phyloP scores from a whole-genome alignment of 1,284 basidiomycete genomes.

The Puccinia hordei region DNA sequence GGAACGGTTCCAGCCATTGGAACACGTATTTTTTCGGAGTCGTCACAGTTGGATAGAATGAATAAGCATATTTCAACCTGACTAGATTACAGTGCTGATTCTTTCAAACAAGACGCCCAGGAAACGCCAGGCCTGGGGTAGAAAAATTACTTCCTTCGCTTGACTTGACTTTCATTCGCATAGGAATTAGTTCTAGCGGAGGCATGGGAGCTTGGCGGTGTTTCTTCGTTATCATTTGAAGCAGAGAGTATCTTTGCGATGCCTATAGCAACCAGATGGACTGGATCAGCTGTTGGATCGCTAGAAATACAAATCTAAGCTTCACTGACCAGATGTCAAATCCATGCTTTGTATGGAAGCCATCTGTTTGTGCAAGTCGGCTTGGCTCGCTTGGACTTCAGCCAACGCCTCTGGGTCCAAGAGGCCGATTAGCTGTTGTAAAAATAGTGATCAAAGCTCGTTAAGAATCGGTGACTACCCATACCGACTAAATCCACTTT shows the following conservation, averaged over 20 bases:
- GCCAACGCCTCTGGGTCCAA: constrained; percentile 40
- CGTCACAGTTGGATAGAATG: not conserved
- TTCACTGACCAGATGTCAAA: constrained; percentile 23
- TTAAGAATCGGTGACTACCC: not conserved
- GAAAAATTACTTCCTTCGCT: constrained; percentile 25
- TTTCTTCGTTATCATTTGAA: not conserved
- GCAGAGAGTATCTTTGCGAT: constrained; percentile 30
- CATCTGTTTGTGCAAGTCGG: constrained; percentile 44
- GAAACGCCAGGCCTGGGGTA: not conserved
- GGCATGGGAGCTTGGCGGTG: not conserved
- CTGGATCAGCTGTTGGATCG: not conserved
- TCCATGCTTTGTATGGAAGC: constrained; percentile 25
- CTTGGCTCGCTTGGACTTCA: constrained; percentile 44
- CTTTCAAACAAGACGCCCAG: not conserved
- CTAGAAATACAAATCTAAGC: not conserved
- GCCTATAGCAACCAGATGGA: not conserved
- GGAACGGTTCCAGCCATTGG: no score
- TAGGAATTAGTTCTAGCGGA: constrained; percentile 1
- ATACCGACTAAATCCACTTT: not conserved
- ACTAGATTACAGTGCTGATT: not conserved
- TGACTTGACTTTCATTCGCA: constrained; percentile 15
- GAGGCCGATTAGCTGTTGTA: constrained; percentile 22
- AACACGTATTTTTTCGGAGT: no score
- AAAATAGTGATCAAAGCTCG: not conserved
- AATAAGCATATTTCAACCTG: not conserved